Evolutionary conservation across 2,329 filamentous ascomycete genomes (phyloP), one percentile per base, ranked within the genome.

Genomic region (Cercospora canescens): DNA sequence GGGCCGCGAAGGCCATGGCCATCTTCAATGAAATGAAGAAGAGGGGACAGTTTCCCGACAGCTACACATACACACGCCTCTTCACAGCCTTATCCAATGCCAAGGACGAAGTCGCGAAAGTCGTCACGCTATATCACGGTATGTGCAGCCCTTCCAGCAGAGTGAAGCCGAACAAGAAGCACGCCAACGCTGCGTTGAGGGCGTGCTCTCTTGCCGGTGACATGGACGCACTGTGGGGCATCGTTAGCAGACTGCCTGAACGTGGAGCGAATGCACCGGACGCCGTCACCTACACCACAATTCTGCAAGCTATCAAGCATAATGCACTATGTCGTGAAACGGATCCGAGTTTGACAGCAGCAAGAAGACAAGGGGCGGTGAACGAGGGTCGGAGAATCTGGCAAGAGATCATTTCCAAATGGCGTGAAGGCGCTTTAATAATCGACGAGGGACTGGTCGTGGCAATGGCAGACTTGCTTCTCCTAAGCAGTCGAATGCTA

Each of bases 21-120:
- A 82, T 93, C n/a, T 97, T 89, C 81, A 97, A 97, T 78, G 94
- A 98, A 91, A 98, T 99, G 94, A 99, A 98, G 81, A 98, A 98
- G 81, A 87, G 93, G 67, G 89, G 85, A 5, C 91, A 96, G 73
- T 83, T 86, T 28, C 94, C 95, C 1, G 94, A 94, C 76, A 86
- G 88, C 3, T 87, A 90, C 73, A 97, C 95, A 0, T 97, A 91
- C 76, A 95, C 92, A 18, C 89, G 92, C 65, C 86, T 98, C 65
- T 88, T 99, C 71, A 84, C 87, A 59, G 94, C 93, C 32, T 87
- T 94, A 62, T 87, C 89, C 16, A 76, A 85, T 1, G 85, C 90
- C 65, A 79, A 84, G 0, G 81, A 85, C 54, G 78, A 87, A 50
- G 84, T 95, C 6, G 78, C 83, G 63, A 89, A 91, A 70, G 92